Base-by-base conservation (phyloP, 495 filamentous ascomycete genomes). In the Penicillium cataractarum region DNA sequence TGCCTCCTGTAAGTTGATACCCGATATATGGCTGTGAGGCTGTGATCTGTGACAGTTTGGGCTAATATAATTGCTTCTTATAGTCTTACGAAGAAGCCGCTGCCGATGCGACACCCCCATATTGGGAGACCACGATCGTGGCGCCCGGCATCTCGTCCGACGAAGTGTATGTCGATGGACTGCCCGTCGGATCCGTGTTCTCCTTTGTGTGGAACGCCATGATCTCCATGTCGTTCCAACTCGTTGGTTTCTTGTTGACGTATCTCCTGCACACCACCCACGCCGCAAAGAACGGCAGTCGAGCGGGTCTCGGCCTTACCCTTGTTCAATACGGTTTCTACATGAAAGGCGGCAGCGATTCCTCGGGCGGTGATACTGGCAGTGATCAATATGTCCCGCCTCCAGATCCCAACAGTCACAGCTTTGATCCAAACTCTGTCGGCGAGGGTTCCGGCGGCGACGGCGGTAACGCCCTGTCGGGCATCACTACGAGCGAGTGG, bases 61-160 rank as follows among this genome's bases (percentile, higher is more conserved):
- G 71, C 77, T 71, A 35, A 66, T 52, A 17, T 58, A 19, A 49
- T 65, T 9, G 57, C 54, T 35, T 13, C 32, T 35, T 69, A 12
- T 70, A 98, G 93, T 92, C 93, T 22, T 99, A 99, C 79, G 96
- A 99, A 84, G 93, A 97, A 87, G 95, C 95, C 7, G 95, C 95
- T 10, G 94, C 94, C 19, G 95, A 99, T 78, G 92, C 94, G 22
- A 92, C 95, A 37, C 95, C 95, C 0, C 95, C 96, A 3, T 99
- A 98, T 75, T 99, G 95, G 95, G 95, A 99, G 78, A 98, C 94
- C 19, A 97, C 95, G 2, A 97, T 99, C 67, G 84, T 98, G 58
- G 92, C 94, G 3, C 96, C 95, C 7, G 94, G 94, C 32, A 85
- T 88, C 49, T 89, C 89, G 2, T 83, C 84, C 32, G 93, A 98